These are phyloP conservation scores for Aspergillus bombycis DNA, from an alignment of 2,329 filamentous ascomycete genomes.

Conservation along the genomic window DNA sequence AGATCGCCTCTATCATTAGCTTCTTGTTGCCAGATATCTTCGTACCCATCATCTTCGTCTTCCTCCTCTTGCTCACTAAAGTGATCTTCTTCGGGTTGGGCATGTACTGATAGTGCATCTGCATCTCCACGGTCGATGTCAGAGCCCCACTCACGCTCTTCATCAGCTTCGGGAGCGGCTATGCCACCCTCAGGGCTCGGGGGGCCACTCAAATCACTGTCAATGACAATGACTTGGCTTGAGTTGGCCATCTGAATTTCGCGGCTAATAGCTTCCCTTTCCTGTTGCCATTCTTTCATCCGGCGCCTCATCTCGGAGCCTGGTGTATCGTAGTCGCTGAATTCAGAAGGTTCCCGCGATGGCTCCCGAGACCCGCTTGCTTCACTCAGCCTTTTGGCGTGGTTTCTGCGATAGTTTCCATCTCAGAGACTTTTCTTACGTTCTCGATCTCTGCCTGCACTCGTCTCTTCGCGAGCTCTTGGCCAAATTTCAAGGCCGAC, in stretches of 20 bases:
- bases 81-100: slow-evolving; percentile 16
- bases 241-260: slow-evolving; percentile 48
- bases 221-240: slow-evolving; percentile 49
- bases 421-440: slow-evolving; percentile 2
- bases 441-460: slow-evolving; percentile 20
- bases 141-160: slow-evolving; percentile 8
- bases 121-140: slow-evolving; percentile 12
- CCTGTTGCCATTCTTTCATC: slow-evolving; percentile 49
- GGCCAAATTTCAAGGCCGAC: slow-evolving; percentile 46
- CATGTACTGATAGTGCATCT: slow-evolving; percentile 18
- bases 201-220: slow-evolving; percentile 39
- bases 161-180: slow-evolving; percentile 5
- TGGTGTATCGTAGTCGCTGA: slow-evolving; percentile 13
- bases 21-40: slow-evolving; percentile 54
- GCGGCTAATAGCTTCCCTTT: slow-evolving; percentile 48
- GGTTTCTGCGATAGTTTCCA: neutral
- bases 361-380: slow-evolving; percentile 15
- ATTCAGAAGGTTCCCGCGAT: slow-evolving; percentile 8
- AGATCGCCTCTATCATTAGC: slow-evolving; percentile 41
- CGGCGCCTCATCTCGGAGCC: slow-evolving; percentile 32
- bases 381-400: slow-evolving; percentile 3
- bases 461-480: slow-evolving; percentile 45
- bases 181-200: slow-evolving; percentile 9
- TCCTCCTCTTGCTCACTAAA: slow-evolving; percentile 19
- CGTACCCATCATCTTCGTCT: slow-evolving; percentile 41